These are phyloP conservation scores for Aureobasidium sp. DNA, from an alignment of 2,329 filamentous ascomycete species.

Conservation along the genomic window DNA sequence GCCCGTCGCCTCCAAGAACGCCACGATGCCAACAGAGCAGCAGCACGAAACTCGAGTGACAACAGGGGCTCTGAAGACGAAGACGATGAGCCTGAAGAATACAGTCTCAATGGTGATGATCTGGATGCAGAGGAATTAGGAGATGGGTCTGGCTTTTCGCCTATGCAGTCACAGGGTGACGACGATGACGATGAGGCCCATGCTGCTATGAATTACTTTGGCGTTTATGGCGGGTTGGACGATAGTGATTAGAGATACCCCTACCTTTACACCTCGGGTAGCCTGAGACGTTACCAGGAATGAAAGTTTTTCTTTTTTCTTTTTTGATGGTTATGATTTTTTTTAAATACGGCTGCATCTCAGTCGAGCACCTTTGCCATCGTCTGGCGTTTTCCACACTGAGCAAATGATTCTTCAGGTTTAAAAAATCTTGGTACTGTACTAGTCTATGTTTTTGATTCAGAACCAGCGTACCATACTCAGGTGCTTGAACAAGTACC, in stretches of 20 bases:
- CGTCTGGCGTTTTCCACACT: no score
- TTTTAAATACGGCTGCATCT: no score
- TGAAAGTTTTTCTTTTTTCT: no score
- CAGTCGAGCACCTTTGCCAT: no score
- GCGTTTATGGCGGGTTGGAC: slow-evolving; percentile 1
- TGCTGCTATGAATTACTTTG: background rate
- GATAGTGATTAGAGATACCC: no score
- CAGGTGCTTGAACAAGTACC: slow-evolving; percentile 23
- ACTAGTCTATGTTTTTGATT: no score
- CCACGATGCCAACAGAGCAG: slow-evolving; percentile 1
- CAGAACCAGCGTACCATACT: slow-evolving; percentile 20
- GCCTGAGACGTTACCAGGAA: no score
- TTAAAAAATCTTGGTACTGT: no score
- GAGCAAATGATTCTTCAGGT: no score
- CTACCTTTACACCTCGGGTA: no score
- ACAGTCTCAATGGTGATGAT: slow-evolving; percentile 12
- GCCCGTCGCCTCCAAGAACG: background rate
- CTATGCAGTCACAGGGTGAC: slow-evolving; percentile 17
- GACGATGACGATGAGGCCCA: background rate
- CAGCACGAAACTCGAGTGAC: background rate
- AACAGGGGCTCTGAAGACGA: background rate
- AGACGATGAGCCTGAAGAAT: background rate
- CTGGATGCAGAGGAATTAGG: slow-evolving; percentile 8
- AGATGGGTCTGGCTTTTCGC: slow-evolving; percentile 19
- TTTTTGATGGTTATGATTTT: no score